phyloP scores from a whole-genome alignment of 2,329 filamentous ascomycete species.

The Aureobasidium sp. region DNA sequence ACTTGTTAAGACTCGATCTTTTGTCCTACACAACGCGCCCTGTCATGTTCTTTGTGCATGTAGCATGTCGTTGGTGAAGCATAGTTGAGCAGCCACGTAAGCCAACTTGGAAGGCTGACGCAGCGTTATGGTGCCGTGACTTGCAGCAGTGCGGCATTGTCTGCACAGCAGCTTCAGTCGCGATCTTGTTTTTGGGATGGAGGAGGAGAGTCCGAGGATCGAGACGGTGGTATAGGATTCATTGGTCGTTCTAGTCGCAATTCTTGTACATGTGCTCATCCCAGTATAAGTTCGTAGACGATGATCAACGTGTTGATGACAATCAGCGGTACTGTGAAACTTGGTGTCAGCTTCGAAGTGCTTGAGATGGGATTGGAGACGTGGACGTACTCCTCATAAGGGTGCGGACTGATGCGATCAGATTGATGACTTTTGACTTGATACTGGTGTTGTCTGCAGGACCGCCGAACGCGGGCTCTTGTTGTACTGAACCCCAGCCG shows the following conservation, averaged over 20 bases:
- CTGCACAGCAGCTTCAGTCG: background rate
- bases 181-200: background rate
- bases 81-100: background rate
- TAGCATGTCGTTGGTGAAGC: background rate
- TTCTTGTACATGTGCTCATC: conserved; percentile 40
- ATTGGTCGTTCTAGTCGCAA: background rate
- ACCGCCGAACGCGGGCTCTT: conserved; percentile 73
- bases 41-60: background rate
- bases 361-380: background rate
- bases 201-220: background rate
- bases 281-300: conserved; percentile 70
- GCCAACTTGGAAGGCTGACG: background rate
- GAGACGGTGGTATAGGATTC: background rate
- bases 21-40: background rate
- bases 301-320: conserved; percentile 67
- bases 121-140: too few species aligned
- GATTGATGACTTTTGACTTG: conserved; percentile 78
- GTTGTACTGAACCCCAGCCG: conserved; percentile 62
- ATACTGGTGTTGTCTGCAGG: conserved; percentile 65
- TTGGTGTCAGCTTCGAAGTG: background rate
- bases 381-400: conserved; percentile 76
- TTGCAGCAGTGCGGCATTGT: background rate
- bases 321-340: conserved; percentile 2
- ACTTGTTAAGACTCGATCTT: background rate
- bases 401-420: conserved; percentile 84